Evolutionary conservation across 805 yeast species (phyloP).

Genomic region (Cyberlindnera americana): DNA sequence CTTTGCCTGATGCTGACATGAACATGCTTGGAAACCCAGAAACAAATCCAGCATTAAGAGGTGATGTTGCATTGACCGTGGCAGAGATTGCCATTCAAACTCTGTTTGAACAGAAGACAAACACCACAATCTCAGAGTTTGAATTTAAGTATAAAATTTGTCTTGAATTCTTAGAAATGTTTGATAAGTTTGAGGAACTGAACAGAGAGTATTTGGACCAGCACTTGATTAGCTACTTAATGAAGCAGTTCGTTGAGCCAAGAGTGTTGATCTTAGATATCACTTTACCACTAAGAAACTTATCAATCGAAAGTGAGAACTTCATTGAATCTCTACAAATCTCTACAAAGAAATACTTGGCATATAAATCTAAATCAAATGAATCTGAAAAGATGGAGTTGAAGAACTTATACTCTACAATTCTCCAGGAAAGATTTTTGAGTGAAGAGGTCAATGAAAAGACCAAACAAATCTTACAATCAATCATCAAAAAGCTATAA

Average conservation of each 20-base stretch:
- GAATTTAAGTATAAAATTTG: conserved; percentile 38
- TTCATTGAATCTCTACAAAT: conserved; percentile 63
- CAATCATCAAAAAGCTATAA: conserved; percentile 26
- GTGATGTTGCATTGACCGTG: conserved; percentile 68
- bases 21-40: conserved; percentile 84
- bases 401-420: conserved; percentile 24
- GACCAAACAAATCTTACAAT: conserved; percentile 20
- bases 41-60: conserved; percentile 72
- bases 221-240: conserved; percentile 58
- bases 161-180: conserved; percentile 47
- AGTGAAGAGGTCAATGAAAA: conserved; percentile 13
- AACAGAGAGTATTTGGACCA: conserved; percentile 63
- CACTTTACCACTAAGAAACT: conserved; percentile 62
- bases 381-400: conserved; percentile 32
- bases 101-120: conserved; percentile 25
- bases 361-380: conserved; percentile 45
- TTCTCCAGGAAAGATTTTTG: conserved; percentile 33
- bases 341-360: conserved; percentile 66
- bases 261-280: conserved; percentile 48
- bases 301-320: conserved; percentile 33
- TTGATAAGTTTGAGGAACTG: conserved; percentile 67
- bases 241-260: conserved; percentile 40
- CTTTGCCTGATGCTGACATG: conserved; percentile 83
- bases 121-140: conserved; percentile 20
- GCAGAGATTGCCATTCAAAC: conserved; percentile 62